phyloP scores from a whole-genome alignment of 768 basidiomycete species.

The Tylopilus balloui region DNA sequence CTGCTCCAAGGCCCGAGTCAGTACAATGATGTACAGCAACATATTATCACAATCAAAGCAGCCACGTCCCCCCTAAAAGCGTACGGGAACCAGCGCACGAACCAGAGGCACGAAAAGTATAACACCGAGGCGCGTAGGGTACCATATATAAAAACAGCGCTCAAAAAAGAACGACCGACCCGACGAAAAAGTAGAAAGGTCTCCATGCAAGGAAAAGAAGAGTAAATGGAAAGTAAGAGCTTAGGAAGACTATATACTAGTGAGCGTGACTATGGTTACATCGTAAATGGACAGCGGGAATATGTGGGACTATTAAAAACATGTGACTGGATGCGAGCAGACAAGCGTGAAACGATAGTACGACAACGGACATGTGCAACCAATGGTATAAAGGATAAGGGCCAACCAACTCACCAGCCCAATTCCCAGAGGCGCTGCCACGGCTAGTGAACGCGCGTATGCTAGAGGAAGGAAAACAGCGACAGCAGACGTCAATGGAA shows the following conservation, averaged over 20 bases:
- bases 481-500: conserved; percentile 9
- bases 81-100: conserved; percentile 14
- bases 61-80: neutral
- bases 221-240: too few relatives aligned
- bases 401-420: conserved; percentile 15
- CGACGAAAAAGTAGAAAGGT: neutral
- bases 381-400: conserved; percentile 15
- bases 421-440: conserved; percentile 10
- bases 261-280: conserved; percentile 31
- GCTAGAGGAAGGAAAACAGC: conserved; percentile 15
- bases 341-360: conserved; percentile 1
- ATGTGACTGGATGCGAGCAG: conserved; percentile 23
- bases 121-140: conserved; percentile 8
- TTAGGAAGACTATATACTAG: conserved; percentile 29
- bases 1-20: too few relatives aligned
- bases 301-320: conserved; percentile 25
- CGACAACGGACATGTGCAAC: conserved; percentile 15
- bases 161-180: neutral
- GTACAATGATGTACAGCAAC: conserved; percentile 1
- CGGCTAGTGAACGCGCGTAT: conserved; percentile 9
- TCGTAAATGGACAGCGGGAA: conserved; percentile 30
- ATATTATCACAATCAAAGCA: conserved; percentile 5
- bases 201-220: neutral
- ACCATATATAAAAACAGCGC: conserved; percentile 7
- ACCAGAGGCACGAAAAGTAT: conserved; percentile 4